phyloP scores from a whole-genome alignment of 345 rosid species.

The Tarenaya hassleriana region DNA sequence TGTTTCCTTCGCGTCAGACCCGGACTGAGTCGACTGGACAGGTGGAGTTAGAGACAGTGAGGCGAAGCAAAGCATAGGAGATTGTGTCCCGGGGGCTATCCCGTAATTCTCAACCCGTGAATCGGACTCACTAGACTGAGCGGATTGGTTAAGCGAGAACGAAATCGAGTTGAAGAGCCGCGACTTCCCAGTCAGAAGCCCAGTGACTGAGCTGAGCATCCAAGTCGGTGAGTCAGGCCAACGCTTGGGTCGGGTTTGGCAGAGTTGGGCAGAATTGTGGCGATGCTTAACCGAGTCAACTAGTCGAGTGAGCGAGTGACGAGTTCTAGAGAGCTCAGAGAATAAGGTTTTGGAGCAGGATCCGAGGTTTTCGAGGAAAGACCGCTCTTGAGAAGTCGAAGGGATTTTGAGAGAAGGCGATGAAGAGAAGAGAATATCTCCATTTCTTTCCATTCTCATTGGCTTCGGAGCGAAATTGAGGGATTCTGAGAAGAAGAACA shows the following conservation, averaged over 20 bases:
- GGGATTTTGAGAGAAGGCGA: constrained; percentile 15
- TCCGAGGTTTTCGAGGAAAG: constrained; percentile 29
- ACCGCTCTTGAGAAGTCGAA: constrained; percentile 1
- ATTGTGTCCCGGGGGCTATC: constrained; percentile 1
- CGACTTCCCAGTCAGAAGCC: constrained; percentile 24
- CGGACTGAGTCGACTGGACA: constrained; percentile 33
- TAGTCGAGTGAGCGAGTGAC: constrained; percentile 11
- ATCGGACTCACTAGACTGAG: constrained; percentile 15
- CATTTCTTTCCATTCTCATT: constrained; percentile 20
- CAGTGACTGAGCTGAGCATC: constrained; percentile 26
- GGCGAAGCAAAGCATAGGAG: constrained; percentile 48
- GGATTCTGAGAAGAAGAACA: constrained; percentile 7
- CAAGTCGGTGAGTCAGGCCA: constrained; percentile 19
- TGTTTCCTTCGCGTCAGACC: constrained; percentile 22
- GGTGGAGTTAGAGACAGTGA: constrained; percentile 39
- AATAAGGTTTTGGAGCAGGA: constrained; percentile 27
- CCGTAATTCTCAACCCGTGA: not conserved
- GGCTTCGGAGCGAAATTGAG: constrained; percentile 2
- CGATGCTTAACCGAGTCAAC: constrained; percentile 19
- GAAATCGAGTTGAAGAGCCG: constrained; percentile 45
- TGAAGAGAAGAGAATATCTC: constrained; percentile 21
- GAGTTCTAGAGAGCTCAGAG: constrained; percentile 24
- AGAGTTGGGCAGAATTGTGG: not conserved
- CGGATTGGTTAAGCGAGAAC: constrained; percentile 33
- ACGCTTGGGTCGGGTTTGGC: constrained; percentile 10